Base-by-base conservation (phyloP, 257 asterid genomes). In the Gardenia jasminoides region DNA sequence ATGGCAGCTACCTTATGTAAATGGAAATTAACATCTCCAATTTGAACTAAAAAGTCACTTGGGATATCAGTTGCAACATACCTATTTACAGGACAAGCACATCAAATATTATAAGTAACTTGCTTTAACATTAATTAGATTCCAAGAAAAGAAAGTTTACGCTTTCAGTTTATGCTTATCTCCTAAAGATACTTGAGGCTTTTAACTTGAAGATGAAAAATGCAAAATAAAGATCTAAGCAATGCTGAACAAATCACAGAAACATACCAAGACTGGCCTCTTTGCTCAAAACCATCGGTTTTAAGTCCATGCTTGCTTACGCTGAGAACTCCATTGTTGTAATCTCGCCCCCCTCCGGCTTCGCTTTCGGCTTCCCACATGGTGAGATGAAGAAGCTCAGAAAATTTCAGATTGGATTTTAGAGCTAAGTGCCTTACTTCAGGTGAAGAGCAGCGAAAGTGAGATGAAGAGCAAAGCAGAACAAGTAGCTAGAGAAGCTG, bases 341-440 rank as follows among this genome's bases (percentile, higher is more conserved):
- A 90, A 72, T 88, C 97, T 46, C 91, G 54, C 6, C 89, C 89
- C 20, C 91, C 88, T 5, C 80, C 83, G 12, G 97, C 83, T 76
- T 94, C 98, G 26, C 86, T 74, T 59, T 94, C 98, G 1, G 97
- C 90, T 76, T 94, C 99, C 99, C 98, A 94, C 99, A 94, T 94
- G 59, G 30, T 67, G 64, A 69, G 26, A 12, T 76, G 50, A 39
- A 70, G 70, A 59, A 78, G 68, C 54, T 80, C 61, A 1, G 46
- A 24, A 62, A 70, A 11, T 56, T 80, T 82, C 70, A 65, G 82
- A 47, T 71, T 65, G 83, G 44, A 72, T 8, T 56, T 61, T 30
- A 22, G 76, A 78, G 39, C 31, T 47, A 61, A 43, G 46, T 36
- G 71, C 65, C 33, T 41, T 48, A n/a, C 22, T 28, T 43, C 16